Evolutionary conservation across 352 stramenopile species (phyloP).

Genomic region (Phytopythium oedochilum): DNA sequence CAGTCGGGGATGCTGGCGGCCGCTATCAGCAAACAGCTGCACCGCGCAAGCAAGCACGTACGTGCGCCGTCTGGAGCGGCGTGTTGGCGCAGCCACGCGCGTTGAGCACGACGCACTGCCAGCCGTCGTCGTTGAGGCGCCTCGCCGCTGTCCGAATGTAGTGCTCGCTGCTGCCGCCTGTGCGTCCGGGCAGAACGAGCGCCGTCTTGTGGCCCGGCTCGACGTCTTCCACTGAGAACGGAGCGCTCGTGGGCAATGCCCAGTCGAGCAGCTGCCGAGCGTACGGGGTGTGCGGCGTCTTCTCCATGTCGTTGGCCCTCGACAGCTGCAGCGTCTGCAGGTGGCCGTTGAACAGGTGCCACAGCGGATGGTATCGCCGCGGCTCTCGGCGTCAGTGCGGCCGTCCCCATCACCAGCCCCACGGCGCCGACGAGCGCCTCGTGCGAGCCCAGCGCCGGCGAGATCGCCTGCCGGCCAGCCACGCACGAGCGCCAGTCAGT

Average conservation of each 20-base stretch:
- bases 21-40: too few relatives aligned
- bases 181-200: conserved; percentile 54
- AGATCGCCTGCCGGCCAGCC: conserved; percentile 4
- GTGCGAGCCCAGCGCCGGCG: background rate
- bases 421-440: conserved; percentile 7
- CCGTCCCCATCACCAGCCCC: conserved; percentile 10
- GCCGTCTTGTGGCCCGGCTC: conserved; percentile 28
- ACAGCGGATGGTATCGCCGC: conserved; percentile 41
- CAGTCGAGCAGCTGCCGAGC: conserved; percentile 48
- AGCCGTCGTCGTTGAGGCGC: conserved; percentile 29
- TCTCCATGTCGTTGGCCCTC: conserved; percentile 22
- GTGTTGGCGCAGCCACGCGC: conserved; percentile 63
- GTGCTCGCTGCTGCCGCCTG: conserved; percentile 52
- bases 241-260: conserved; percentile 13
- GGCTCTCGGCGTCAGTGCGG: conserved; percentile 13
- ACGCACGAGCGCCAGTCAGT: background rate
- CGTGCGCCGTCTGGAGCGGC: conserved; percentile 39
- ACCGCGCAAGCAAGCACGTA: too few relatives aligned
- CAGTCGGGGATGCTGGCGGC: too few relatives aligned
- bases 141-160: conserved; percentile 58
- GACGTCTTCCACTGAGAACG: conserved; percentile 22
- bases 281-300: conserved; percentile 33
- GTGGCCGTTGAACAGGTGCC: conserved; percentile 61
- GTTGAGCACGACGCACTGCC: conserved; percentile 76
- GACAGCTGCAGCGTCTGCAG: conserved; percentile 54